Evolutionary conservation across 2,329 filamentous ascomycete species (phyloP).

Genomic region (Sclerotinia nivalis): DNA sequence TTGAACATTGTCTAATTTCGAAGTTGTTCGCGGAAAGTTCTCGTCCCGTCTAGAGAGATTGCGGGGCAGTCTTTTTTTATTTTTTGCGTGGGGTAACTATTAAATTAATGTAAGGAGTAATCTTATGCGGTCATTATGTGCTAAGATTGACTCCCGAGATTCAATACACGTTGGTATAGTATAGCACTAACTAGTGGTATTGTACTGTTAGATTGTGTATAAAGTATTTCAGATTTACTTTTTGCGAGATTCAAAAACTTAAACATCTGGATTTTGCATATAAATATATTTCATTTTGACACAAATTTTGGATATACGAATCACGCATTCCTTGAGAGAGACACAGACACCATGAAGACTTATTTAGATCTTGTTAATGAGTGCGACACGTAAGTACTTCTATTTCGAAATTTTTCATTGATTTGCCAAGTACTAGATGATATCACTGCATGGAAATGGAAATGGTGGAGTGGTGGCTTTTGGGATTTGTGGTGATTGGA

Average conservation of each 20-base stretch:
- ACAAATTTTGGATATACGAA: not conserved
- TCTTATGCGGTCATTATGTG: not conserved
- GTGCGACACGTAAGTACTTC: slow-evolving; percentile 53
- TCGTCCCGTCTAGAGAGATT: slow-evolving; percentile 5
- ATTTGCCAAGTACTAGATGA: not conserved
- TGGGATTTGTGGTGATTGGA: not conserved
- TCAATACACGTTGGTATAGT: slow-evolving; percentile 1
- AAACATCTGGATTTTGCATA: not conserved
- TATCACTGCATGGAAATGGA: not conserved
- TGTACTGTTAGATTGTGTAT: not conserved
- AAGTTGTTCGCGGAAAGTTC: slow-evolving; percentile 8
- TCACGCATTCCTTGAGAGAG: not conserved
- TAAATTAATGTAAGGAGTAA: not conserved
- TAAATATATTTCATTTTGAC: not conserved
- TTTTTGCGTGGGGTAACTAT: not conserved
- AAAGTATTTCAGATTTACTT: not conserved
- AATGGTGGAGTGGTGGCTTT: not conserved
- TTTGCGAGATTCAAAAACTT: not conserved
- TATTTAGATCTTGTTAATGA: slow-evolving; percentile 56
- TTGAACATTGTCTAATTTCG: not conserved
- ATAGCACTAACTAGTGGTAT: not conserved
- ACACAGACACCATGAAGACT: slow-evolving; percentile 32
- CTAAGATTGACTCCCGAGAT: slow-evolving; percentile 6
- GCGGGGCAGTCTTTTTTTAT: not conserved
- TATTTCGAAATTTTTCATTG: not conserved